A percentile compares a stretch with the other conserved stretches of the same genome.
These are phyloP conservation scores for Clarireedia hainanense DNA, from an alignment of 2,329 filamentous ascomycete genomes.

Conservation along the genomic window DNA sequence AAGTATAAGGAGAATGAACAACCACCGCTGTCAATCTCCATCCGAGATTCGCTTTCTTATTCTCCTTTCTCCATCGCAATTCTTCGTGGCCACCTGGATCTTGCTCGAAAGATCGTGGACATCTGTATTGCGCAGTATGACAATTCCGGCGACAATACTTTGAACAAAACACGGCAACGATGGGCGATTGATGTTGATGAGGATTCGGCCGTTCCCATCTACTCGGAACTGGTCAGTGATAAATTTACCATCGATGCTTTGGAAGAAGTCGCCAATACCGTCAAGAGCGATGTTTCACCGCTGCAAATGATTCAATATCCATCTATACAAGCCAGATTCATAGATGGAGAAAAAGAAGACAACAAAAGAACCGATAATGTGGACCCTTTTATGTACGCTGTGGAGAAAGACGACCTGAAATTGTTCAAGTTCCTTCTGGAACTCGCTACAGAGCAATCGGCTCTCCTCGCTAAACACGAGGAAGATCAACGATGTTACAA, in stretches of 20 bases:
- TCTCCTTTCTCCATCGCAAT: slow-evolving; percentile 62
- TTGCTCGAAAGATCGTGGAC: slow-evolving; percentile 60
- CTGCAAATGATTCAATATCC: slow-evolving; percentile 40
- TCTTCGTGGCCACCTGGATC: slow-evolving; percentile 53
- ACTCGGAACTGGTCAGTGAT: slow-evolving; percentile 52
- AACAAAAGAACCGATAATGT: not conserved
- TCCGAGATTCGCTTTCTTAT: slow-evolving; percentile 38
- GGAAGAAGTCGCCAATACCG: slow-evolving; percentile 58
- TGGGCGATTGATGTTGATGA: slow-evolving; percentile 41
- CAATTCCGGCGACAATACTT: slow-evolving; percentile 34
- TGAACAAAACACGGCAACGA: slow-evolving; percentile 16
- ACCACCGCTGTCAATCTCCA: slow-evolving; percentile 56
- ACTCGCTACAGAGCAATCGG: slow-evolving; percentile 21
- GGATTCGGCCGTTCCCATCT: slow-evolving; percentile 33
- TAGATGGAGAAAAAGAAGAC: not conserved
- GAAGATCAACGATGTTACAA: slow-evolving; percentile 25
- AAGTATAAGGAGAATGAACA: slow-evolving; percentile 39
- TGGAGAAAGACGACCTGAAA: slow-evolving; percentile 19
- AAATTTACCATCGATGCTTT: slow-evolving; percentile 71
- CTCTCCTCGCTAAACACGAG: slow-evolving; percentile 20
- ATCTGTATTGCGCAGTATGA: slow-evolving; percentile 63
- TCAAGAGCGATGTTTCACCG: slow-evolving; percentile 56
- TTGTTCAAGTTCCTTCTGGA: slow-evolving; percentile 25
- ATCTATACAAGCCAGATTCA: slow-evolving; percentile 26
- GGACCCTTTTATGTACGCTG: slow-evolving; percentile 18